These are phyloP conservation scores for Chaetomiaceae sp. DNA, from an alignment of 2,329 filamentous ascomycete species.

Conservation along the genomic window DNA sequence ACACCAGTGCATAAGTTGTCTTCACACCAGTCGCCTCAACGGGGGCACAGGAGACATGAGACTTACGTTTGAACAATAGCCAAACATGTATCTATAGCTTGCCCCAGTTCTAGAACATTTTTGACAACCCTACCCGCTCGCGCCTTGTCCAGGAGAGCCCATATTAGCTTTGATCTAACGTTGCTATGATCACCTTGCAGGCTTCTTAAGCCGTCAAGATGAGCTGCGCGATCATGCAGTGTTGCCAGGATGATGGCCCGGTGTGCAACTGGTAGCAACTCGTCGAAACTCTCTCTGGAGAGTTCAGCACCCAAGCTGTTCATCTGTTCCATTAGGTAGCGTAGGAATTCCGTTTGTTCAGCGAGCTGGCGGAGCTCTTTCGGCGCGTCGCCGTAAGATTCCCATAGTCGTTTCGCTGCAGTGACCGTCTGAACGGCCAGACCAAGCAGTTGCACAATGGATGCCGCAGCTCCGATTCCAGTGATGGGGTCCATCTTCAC, in stretches of 20 bases:
- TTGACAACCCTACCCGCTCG: background rate
- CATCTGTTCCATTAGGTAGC: background rate
- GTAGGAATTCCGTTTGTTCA: background rate
- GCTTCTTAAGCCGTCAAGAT: background rate
- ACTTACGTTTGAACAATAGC: no score
- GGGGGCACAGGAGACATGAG: no score
- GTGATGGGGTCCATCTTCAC: conserved; percentile 1
- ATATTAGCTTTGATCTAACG: background rate
- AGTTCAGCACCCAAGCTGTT: background rate
- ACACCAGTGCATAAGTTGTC: no score
- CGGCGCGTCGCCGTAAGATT: background rate
- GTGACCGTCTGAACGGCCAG: background rate
- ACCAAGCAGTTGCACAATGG: background rate
- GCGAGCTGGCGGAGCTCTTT: conserved; percentile 1
- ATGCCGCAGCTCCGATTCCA: background rate
- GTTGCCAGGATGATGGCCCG: background rate
- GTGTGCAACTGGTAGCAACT: background rate
- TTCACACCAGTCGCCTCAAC: no score
- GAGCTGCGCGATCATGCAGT: background rate
- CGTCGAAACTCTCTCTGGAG: background rate
- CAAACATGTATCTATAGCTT: background rate
- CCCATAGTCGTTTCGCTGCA: conserved; percentile 2
- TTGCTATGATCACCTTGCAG: background rate
- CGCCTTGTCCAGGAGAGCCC: background rate
- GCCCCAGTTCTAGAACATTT: background rate